phyloP scores from a whole-genome alignment of 257 asterid genomes.

The Primulina eburnea region DNA sequence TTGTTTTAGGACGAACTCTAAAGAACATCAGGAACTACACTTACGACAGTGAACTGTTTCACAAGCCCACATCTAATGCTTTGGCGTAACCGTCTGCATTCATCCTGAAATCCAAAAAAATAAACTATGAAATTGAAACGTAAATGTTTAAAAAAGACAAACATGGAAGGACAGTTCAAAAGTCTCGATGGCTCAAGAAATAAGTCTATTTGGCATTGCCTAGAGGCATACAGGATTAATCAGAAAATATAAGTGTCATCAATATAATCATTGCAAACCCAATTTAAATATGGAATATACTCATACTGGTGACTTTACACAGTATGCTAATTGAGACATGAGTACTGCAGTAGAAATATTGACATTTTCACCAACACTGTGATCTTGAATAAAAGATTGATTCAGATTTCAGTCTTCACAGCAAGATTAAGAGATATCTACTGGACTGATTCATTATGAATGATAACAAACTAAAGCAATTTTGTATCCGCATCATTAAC shows the following conservation, averaged over 20 bases:
- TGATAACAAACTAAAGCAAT: conserved; percentile 13
- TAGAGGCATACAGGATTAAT: background rate
- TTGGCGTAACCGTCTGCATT: conserved; percentile 78
- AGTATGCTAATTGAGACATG: background rate
- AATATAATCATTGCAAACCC: background rate
- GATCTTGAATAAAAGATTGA: conserved; percentile 8
- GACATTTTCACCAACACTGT: background rate
- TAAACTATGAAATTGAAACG: conserved; percentile 8
- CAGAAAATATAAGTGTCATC: background rate
- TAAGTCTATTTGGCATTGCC: conserved; percentile 18
- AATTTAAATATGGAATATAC: conserved; percentile 18
- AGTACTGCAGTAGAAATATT: background rate
- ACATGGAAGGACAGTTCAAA: background rate
- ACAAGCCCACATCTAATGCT: conserved; percentile 78
- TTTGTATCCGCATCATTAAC: conserved; percentile 10
- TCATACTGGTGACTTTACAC: conserved; percentile 14
- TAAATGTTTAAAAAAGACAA: conserved; percentile 10
- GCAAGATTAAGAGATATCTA: conserved; percentile 13
- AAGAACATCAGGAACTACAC: conserved; percentile 33
- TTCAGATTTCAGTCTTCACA: conserved; percentile 12
- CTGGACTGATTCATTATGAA: background rate
- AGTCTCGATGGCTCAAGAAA: conserved; percentile 3
- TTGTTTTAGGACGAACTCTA: conserved; percentile 16
- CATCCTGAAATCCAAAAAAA: conserved; percentile 55
- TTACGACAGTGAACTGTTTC: conserved; percentile 70